These are phyloP conservation scores for Microdochium paspali DNA, from an alignment of 2,329 filamentous ascomycete genomes.

Conservation along the genomic window DNA sequence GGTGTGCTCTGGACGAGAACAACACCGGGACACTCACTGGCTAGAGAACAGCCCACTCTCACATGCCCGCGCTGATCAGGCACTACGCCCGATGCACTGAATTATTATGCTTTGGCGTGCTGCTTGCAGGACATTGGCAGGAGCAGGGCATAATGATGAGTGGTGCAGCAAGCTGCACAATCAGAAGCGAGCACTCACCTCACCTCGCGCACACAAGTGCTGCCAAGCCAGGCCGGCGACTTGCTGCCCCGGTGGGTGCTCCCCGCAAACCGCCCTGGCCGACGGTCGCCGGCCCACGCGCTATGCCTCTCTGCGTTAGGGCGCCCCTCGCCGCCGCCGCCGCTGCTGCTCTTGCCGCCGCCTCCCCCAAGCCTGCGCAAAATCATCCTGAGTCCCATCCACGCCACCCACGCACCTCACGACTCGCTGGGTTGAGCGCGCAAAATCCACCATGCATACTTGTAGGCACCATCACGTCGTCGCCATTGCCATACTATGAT, in stretches of 20 bases:
- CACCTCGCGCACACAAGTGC: not conserved
- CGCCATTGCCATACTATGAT: not conserved
- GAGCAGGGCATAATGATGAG: not conserved
- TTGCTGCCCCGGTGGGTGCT: not conserved
- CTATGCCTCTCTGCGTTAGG: not conserved
- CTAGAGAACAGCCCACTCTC: not conserved
- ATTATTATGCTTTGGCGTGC: not conserved
- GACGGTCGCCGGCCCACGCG: not conserved
- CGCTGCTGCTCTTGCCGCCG: not conserved
- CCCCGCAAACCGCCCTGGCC: not conserved
- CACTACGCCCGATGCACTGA: not conserved
- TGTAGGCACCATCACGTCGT: not conserved
- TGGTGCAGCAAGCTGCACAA: not conserved
- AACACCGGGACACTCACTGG: too few relatives aligned
- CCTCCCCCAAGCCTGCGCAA: not conserved
- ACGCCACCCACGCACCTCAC: not conserved
- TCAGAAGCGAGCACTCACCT: not conserved
- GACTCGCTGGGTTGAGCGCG: not conserved
- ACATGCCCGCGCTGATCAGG: not conserved
- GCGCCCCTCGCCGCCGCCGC: not conserved
- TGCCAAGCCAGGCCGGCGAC: not conserved
- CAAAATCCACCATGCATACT: not conserved
- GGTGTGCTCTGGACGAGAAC: too few relatives aligned
- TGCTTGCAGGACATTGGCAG: not conserved
- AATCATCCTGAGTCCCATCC: not conserved